Conservation (phyloP, 495 filamentous ascomycete species). For the Trypethelium eluteriae region DNA sequence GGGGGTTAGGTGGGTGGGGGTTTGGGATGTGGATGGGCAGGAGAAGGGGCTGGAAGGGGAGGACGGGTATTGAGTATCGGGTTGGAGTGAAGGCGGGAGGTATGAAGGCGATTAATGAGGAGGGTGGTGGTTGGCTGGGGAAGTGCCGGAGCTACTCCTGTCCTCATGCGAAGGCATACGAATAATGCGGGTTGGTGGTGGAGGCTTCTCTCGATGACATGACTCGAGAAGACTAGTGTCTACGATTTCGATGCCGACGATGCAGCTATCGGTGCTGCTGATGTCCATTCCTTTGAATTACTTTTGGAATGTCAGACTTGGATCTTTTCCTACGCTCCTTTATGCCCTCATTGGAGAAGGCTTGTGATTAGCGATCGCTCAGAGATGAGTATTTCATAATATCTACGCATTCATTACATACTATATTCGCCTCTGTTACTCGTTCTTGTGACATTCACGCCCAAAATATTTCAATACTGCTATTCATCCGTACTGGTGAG, state of each 20-base stretch:
- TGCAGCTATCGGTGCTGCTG: not conserved
- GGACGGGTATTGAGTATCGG: not conserved
- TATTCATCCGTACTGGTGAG: too few species aligned
- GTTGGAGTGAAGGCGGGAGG: not conserved
- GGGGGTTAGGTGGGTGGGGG: constrained; percentile 3
- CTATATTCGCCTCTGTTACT: not conserved
- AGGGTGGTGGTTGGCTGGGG: not conserved
- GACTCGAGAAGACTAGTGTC: not conserved
- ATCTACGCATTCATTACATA: not conserved
- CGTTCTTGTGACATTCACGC: too few species aligned
- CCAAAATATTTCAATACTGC: too few species aligned
- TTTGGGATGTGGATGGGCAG: not conserved
- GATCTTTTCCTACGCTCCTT: not conserved
- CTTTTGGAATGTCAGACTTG: not conserved
- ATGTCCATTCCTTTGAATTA: not conserved
- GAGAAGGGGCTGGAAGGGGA: not conserved
- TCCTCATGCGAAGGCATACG: too few species aligned
- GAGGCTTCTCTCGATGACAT: not conserved
- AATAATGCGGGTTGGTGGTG: not conserved
- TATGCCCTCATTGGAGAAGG: not conserved
- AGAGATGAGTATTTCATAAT: not conserved
- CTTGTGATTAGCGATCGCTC: not conserved
- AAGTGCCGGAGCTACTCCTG: not conserved
- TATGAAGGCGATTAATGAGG: not conserved
- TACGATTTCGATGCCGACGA: not conserved